phyloP scores from a whole-genome alignment of 352 stramenopile species.

The Pythium insidiosum region DNA sequence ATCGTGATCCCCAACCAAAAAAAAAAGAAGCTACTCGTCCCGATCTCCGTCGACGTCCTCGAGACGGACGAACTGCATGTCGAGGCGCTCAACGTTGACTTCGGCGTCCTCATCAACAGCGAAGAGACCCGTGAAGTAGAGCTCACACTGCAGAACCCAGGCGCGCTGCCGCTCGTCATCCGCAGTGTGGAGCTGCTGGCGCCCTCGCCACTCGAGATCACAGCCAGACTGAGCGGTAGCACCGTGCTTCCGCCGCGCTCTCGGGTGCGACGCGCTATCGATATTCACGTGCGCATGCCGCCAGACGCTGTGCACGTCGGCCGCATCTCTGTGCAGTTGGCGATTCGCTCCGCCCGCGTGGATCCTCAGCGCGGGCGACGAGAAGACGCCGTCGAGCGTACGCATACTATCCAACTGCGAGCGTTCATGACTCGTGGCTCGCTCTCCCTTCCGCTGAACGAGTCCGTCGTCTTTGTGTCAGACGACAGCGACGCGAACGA shows the following conservation, averaged over 20 bases:
- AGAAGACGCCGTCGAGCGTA: not conserved
- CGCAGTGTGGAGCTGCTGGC: slow-evolving; percentile 22
- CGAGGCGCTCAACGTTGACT: slow-evolving; percentile 6
- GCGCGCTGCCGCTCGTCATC: slow-evolving; percentile 25
- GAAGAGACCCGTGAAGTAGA: slow-evolving; percentile 3
- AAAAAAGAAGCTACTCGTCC: not conserved
- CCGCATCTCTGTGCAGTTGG: too few relatives aligned
- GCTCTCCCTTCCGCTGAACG: slow-evolving; percentile 2
- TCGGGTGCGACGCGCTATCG: slow-evolving; percentile 21
- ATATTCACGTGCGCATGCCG: slow-evolving; percentile 17
- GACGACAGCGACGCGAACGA: too few relatives aligned
- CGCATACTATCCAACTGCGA: slow-evolving; percentile 1
- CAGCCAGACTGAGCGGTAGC: slow-evolving; percentile 19
- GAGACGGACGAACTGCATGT: slow-evolving; percentile 3
- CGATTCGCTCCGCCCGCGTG: too few relatives aligned
- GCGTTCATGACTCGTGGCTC: slow-evolving; percentile 6
- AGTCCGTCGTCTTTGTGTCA: not conserved
- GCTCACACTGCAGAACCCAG: slow-evolving; percentile 27
- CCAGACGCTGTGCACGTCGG: too few relatives aligned
- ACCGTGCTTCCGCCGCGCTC: slow-evolving; percentile 26
- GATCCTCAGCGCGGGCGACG: slow-evolving; percentile 22
- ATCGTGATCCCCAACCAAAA: not conserved
- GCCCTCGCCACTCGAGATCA: slow-evolving; percentile 20
- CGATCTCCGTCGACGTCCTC: slow-evolving; percentile 4
- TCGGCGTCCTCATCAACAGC: slow-evolving; percentile 8